Base-by-base conservation (phyloP, 2,329 filamentous ascomycete species). In the Endoconidiophora laricicola region DNA sequence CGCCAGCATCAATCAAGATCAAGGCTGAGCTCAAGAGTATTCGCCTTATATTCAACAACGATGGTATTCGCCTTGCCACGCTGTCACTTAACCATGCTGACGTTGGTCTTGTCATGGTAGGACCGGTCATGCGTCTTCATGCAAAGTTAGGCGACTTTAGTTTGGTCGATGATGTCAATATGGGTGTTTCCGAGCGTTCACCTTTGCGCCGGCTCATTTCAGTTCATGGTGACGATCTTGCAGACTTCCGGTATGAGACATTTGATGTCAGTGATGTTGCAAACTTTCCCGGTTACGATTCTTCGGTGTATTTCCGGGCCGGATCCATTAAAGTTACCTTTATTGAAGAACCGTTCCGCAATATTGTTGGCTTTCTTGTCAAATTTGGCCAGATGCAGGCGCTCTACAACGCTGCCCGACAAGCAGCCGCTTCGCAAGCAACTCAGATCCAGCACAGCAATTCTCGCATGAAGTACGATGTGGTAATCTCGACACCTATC, bases 331-430 rank as follows among this genome's bases (percentile, higher is more conserved):
- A 94, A 66, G 73, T 98, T 61, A 96, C 95, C 62, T 98, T 99
- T 62, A 68, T 96, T 3, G 90, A 95, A 54, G 93, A 98, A 63
- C 91, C 91, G 0, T 95, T 96, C 70, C 79, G 91, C 48, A 96
- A 96, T 66, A 96, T 99, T 56, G 86, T 98, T 64, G 86, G 93
- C 57, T 99, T 98, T 64, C 71, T 94, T 41, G 87, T 99, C 62
- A 98, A 98, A 60, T 99, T 99, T 62, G 91, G 93, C 54, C 94
- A 94, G 66, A 99, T 99, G 91, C 91, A 98, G 65, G 90, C 91
- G 20, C 83, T 98, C 48, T 98, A 94, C 70, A 98, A 99, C 60
- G 90, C 91, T 40, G 91, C 93, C 10, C 79, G 93, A 33, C 86
- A 94, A 64, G 93, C 90, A 38, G 91, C 93, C 2, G 86, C 91